Conservation (phyloP, 495 filamentous ascomycete species). For the Hypoxylon rickii region DNA sequence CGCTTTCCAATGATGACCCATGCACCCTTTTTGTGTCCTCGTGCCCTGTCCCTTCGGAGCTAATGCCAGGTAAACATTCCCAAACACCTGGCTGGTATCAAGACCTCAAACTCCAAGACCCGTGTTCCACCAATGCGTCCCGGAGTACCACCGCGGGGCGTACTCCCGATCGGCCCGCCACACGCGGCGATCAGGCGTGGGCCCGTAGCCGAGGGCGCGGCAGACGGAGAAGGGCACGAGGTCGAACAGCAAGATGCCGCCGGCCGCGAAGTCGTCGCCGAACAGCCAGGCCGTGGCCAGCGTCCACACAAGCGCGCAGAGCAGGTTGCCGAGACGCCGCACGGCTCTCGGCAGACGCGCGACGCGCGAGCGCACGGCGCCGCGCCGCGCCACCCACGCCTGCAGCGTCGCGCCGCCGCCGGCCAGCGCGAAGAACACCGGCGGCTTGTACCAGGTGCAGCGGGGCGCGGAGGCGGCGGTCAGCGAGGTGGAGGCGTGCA, state of each 20-base stretch:
- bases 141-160: constrained; percentile 54
- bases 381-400: constrained; percentile 18
- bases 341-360: constrained; percentile 42
- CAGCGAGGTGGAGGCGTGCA: constrained; percentile 64
- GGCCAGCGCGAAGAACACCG: constrained; percentile 63
- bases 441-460: constrained; percentile 45
- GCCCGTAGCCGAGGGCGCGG: constrained; percentile 57
- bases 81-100: too few relatives aligned
- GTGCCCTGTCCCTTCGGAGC: too few relatives aligned
- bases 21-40: too few relatives aligned
- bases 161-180: constrained; percentile 59
- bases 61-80: too few relatives aligned
- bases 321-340: constrained; percentile 54
- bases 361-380: constrained; percentile 13
- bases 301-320: constrained; percentile 62
- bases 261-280: constrained; percentile 65
- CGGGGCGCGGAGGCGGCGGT: constrained; percentile 50
- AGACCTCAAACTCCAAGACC: constrained; percentile 53
- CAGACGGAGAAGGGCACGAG: constrained; percentile 68
- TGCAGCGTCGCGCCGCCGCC: constrained; percentile 61
- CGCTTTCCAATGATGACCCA: too few relatives aligned
- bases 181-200: constrained; percentile 52
- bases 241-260: constrained; percentile 68
- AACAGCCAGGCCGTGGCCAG: constrained; percentile 54
- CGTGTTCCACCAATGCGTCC: constrained; percentile 66